Percentiles rank a stretch among this genome's conserved stretches.
Conservation (phyloP, 306 rosid genomes). For the Luffa acutangula region DNA sequence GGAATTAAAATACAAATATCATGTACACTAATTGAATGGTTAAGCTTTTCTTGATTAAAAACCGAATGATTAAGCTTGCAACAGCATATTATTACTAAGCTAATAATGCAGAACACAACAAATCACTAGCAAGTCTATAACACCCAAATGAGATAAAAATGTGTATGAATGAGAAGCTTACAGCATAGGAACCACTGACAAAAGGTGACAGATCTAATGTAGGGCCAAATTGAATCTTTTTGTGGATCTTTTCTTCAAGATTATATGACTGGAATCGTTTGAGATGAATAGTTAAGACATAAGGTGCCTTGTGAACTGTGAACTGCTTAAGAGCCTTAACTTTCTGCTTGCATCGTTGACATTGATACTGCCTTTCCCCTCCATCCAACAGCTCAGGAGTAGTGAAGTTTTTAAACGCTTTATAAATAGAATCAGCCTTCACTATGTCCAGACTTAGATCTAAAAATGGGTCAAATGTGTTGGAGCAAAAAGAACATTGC, state of each 20-base stretch:
- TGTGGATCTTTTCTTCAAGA: constrained; percentile 70
- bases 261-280: constrained; percentile 76
- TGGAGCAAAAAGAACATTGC: constrained; percentile 76
- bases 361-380: constrained; percentile 82
- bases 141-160: background rate
- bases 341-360: constrained; percentile 90
- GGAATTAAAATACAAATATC: background rate
- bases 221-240: constrained; percentile 60
- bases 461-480: constrained; percentile 84
- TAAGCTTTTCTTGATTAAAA: background rate
- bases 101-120: background rate
- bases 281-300: constrained; percentile 74
- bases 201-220: constrained; percentile 68
- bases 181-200: constrained; percentile 79
- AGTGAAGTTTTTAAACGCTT: constrained; percentile 77
- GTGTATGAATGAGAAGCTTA: constrained; percentile 13
- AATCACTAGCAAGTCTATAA: background rate
- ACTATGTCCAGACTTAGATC: constrained; percentile 92
- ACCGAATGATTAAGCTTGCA: background rate
- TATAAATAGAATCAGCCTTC: constrained; percentile 75
- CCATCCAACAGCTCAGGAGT: constrained; percentile 83
- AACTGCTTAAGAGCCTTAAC: constrained; percentile 83
- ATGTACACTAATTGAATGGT: background rate
- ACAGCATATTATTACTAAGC: background rate
- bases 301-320: constrained; percentile 83